A percentile compares a stretch with the other conserved stretches of the same genome.
These are phyloP conservation scores for Hypoxylon sp. DNA, from an alignment of 2,329 filamentous ascomycete genomes.

Conservation along the genomic window DNA sequence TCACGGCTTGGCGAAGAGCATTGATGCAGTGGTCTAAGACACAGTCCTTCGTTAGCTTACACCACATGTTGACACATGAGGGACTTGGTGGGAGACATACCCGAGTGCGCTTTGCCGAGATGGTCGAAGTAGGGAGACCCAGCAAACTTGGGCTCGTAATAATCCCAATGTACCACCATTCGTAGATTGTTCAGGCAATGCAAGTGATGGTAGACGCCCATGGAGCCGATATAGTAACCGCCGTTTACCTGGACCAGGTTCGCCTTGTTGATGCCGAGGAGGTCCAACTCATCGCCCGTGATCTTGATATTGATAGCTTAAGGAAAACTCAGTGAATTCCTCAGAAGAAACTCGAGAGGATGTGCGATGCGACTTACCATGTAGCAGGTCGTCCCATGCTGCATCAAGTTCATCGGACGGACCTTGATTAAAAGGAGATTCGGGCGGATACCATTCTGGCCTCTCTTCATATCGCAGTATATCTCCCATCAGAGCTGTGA, in stretches of 20 bases:
- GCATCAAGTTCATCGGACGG: slow-evolving; percentile 30
- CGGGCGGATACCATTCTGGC: slow-evolving; percentile 22
- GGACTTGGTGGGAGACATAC: slow-evolving; percentile 8
- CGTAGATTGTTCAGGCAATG: slow-evolving; percentile 41
- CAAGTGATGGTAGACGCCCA: slow-evolving; percentile 43
- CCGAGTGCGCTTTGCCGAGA: slow-evolving; percentile 34
- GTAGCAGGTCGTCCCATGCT: slow-evolving; percentile 26
- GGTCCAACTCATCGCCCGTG: slow-evolving; percentile 23
- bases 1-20: slow-evolving; percentile 37
- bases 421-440: slow-evolving; percentile 14
- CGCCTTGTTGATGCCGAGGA: slow-evolving; percentile 30
- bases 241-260: slow-evolving; percentile 44
- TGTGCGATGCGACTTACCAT: slow-evolving; percentile 3
- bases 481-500: slow-evolving; percentile 17
- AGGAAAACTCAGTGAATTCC: slow-evolving; percentile 1
- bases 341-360: neutral
- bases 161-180: slow-evolving; percentile 38
- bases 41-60: neutral
- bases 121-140: slow-evolving; percentile 15
- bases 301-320: slow-evolving; percentile 39
- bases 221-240: slow-evolving; percentile 35
- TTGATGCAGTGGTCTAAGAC: slow-evolving; percentile 43
- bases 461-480: slow-evolving; percentile 23
- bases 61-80: neutral
- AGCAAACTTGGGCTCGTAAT: slow-evolving; percentile 31